Base-by-base conservation (phyloP, 495 filamentous ascomycete species). In the Xylaria castorea region DNA sequence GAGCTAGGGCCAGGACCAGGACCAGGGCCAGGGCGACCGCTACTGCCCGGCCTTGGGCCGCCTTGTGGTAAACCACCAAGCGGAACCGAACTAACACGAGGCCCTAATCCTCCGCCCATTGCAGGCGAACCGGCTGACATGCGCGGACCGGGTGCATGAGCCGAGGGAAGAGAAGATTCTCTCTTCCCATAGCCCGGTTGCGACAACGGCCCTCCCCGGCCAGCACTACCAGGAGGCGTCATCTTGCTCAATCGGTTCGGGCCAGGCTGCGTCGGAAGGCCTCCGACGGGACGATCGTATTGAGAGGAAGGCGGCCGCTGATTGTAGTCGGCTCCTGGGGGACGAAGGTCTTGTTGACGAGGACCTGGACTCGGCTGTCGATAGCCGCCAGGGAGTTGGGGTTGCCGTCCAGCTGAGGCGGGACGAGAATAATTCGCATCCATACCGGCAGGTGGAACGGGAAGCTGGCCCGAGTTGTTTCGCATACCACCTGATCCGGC, bases 371-470 rank as follows among this genome's bases (percentile, higher is more conserved):
- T 81, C 36, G 84, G 77, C 70, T 83, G 82, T 62, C 81, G 80
- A 53, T 86, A 86, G 6, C 78, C 81, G 3, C 74, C 50, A 2
- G 82, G 81, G 14, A 77, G 69, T 70, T 87, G 85, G 27, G 85
- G 80, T 63, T 82, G 80, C 86, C 85, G 87, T 38, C 82, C 80
- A 12, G 73, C 76, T 22, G 77, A 79, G 6, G 64, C 53, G 18
- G 80, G 73, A 11, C 83, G 80, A 38, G 73, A 75, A 30, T 78
- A 80, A 62, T 60, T 71, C 11, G 78, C 74, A 57, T 80, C 76
- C 70, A 68, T 75, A 27, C 78, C 78, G 58, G 76, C 78, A 42
- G 78, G 78, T 27, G 79, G 79, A 38, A 77, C 79, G 63, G 76
- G 74, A 53, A 76, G 62, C 46, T 80, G 78, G 22, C 77, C 68